Evolutionary conservation across 495 filamentous ascomycete species (phyloP).

Genomic region (Penicillium angulare): DNA sequence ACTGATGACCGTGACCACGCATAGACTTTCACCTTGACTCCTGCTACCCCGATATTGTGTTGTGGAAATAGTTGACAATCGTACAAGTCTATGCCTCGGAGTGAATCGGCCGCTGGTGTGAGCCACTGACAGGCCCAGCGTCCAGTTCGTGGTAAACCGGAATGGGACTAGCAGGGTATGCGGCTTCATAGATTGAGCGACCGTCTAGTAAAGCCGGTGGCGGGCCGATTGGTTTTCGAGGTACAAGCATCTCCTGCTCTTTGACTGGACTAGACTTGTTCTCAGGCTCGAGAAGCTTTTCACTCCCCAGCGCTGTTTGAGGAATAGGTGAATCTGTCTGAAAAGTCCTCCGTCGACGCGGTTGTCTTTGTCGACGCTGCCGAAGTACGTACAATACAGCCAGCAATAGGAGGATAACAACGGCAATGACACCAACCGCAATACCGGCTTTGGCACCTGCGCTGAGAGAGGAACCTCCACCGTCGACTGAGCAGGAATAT

Average conservation of each 20-base stretch:
- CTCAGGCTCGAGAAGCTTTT: not conserved
- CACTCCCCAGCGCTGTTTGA: not conserved
- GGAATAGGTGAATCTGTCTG: not conserved
- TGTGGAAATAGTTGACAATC: too few species aligned
- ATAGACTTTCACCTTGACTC: too few species aligned
- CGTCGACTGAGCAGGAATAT: constrained; percentile 19
- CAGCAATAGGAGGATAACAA: constrained; percentile 24
- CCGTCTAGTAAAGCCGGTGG: constrained; percentile 13
- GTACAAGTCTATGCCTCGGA: too few species aligned
- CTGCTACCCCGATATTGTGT: too few species aligned
- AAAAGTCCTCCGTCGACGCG: not conserved
- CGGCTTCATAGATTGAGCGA: constrained; percentile 19
- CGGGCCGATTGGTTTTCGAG: constrained; percentile 17
- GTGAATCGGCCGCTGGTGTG: constrained; percentile 22
- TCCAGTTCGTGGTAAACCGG: constrained; percentile 21
- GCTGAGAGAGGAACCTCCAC: constrained; percentile 14
- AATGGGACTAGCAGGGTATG: constrained; percentile 6
- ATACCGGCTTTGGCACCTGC: constrained; percentile 34
- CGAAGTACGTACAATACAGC: constrained; percentile 23
- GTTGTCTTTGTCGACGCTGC: constrained; percentile 11
- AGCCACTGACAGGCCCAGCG: constrained; percentile 17
- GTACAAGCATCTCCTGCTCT: constrained; percentile 5
- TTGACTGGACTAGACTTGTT: not conserved
- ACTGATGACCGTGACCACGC: too few species aligned
- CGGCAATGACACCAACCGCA: constrained; percentile 26